These are phyloP conservation scores for Trichoderma asperelloides DNA, from an alignment of 495 filamentous ascomycete species.

Conservation along the genomic window DNA sequence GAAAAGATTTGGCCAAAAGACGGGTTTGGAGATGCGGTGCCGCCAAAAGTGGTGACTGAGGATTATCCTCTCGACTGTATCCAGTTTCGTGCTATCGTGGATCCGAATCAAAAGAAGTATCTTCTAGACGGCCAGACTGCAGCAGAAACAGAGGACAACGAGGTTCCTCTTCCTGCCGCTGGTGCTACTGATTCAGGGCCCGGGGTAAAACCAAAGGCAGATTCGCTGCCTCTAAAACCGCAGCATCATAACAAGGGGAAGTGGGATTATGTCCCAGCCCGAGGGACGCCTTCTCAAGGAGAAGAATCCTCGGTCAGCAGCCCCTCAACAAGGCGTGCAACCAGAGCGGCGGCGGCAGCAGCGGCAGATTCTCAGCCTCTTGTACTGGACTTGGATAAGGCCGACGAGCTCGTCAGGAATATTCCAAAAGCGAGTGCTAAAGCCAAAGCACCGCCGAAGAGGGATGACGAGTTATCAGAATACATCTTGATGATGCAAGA, in stretches of 20 bases:
- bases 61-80: conserved; percentile 75
- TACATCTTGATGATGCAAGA: conserved; percentile 26
- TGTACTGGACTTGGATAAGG: conserved; percentile 30
- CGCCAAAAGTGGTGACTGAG: conserved; percentile 54
- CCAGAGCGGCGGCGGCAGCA: neutral
- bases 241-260: conserved; percentile 13
- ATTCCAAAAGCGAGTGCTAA: neutral
- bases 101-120: conserved; percentile 51
- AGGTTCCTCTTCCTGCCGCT: neutral
- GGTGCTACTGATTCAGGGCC: neutral
- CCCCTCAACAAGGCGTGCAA: neutral
- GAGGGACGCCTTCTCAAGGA: conserved; percentile 12
- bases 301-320: neutral
- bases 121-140: conserved; percentile 33
- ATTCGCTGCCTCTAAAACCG: conserved; percentile 10
- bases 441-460: neutral
- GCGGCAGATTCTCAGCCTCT: neutral
- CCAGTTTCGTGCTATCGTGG: conserved; percentile 46
- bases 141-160: conserved; percentile 11
- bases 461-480: conserved; percentile 22
- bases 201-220: neutral
- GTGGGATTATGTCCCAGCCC: conserved; percentile 13
- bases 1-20: conserved; percentile 17
- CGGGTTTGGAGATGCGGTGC: conserved; percentile 26
- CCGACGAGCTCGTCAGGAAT: conserved; percentile 38